Percentiles rank a stretch among this genome's conserved stretches.
phyloP scores from a whole-genome alignment of 2,329 filamentous ascomycete species.

The Periconia digitata region DNA sequence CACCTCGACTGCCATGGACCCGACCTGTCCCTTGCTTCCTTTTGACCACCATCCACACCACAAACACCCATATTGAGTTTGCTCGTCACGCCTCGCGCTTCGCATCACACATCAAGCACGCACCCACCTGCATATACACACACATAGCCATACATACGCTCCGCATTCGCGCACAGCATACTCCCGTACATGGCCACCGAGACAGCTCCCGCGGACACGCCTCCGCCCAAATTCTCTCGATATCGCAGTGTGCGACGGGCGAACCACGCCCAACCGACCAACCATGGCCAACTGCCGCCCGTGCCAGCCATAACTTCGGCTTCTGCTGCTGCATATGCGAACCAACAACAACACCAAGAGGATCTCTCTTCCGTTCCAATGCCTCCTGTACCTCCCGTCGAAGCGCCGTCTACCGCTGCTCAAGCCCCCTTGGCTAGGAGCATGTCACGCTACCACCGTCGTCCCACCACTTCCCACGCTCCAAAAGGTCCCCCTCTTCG shows the following conservation, averaged over 20 bases:
- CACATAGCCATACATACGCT: not conserved
- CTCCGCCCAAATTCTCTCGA: constrained; percentile 54
- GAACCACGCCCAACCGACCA: constrained; percentile 14
- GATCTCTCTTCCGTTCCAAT: constrained; percentile 4
- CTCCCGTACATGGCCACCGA: constrained; percentile 35
- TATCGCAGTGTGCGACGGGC: constrained; percentile 59
- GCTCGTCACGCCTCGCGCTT: too few species aligned
- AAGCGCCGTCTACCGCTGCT: constrained; percentile 21
- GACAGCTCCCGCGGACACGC: constrained; percentile 22
- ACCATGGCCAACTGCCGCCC: constrained; percentile 1
- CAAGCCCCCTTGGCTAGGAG: constrained; percentile 35
- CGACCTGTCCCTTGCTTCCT: too few species aligned
- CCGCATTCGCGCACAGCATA: not conserved
- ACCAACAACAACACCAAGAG: constrained; percentile 3
- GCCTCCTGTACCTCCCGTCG: constrained; percentile 28
- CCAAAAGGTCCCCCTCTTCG: constrained; percentile 25
- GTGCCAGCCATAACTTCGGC: not conserved
- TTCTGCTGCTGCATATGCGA: not conserved
- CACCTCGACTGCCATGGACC: too few species aligned
- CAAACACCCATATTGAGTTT: too few species aligned
- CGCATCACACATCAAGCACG: not conserved
- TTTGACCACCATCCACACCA: too few species aligned
- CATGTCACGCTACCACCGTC: constrained; percentile 46
- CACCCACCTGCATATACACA: not conserved
- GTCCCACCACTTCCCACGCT: constrained; percentile 30